A percentile compares a stretch with the other conserved stretches of the same genome.
Evolutionary conservation across 345 rosid species (phyloP).

Genomic region (Geranium rotundifolium): DNA sequence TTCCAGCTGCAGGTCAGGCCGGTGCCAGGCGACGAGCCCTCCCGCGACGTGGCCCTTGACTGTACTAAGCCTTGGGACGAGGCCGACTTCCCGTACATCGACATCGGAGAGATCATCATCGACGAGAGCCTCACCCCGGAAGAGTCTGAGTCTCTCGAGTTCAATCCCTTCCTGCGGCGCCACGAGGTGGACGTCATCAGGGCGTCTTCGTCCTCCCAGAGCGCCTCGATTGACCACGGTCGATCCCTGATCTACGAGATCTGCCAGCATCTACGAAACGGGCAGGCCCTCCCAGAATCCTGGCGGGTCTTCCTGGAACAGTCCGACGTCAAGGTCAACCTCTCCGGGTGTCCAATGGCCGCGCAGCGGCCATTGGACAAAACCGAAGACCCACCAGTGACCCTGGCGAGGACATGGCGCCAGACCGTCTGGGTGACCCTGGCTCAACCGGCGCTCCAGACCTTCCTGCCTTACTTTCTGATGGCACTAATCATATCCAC

Average conservation of each 20-base stretch:
- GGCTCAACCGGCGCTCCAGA: conserved; percentile 48
- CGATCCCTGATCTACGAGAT: conserved; percentile 55
- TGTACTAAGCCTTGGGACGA: conserved; percentile 62
- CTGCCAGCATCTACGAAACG: conserved; percentile 47
- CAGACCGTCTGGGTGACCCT: conserved; percentile 41
- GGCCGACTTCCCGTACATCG: conserved; percentile 33
- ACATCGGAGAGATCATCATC: conserved; percentile 37
- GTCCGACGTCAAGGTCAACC: conserved; percentile 51
- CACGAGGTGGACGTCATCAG: conserved; percentile 41
- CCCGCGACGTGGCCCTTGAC: conserved; percentile 35
- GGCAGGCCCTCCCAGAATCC: conserved; percentile 50
- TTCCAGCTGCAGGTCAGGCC: conserved; percentile 47
- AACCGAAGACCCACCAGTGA: conserved; percentile 16
- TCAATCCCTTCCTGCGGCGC: conserved; percentile 39
- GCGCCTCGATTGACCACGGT: conserved; percentile 70
- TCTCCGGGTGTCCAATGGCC: conserved; percentile 58
- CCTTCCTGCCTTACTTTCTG: conserved; percentile 41
- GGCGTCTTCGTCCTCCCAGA: conserved; percentile 39
- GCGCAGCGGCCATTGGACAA: conserved; percentile 25
- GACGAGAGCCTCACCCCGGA: conserved; percentile 33
- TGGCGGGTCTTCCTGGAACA: conserved; percentile 52
- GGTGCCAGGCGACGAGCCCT: conserved; percentile 32
- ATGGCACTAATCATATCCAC: conserved; percentile 28
- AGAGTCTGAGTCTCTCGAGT: conserved; percentile 48
- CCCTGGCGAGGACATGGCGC: conserved; percentile 36